These are phyloP conservation scores for Trifolium subterraneum DNA, from an alignment of 306 rosid species.

Conservation along the genomic window DNA sequence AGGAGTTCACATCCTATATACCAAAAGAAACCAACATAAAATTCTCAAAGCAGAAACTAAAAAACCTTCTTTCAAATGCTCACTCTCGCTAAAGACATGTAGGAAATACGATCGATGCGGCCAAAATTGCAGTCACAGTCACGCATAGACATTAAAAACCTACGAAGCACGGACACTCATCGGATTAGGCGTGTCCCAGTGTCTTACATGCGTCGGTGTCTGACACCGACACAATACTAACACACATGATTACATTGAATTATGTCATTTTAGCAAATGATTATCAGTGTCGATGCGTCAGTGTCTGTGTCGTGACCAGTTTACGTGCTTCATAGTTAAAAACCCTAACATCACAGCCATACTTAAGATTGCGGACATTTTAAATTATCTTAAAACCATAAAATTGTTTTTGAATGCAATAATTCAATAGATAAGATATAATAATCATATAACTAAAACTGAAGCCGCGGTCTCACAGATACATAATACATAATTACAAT, in stretches of 20 bases:
- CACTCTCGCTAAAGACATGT: background rate
- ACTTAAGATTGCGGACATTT: background rate
- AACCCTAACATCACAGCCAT: background rate
- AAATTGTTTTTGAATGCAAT: background rate
- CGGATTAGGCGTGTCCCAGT: too few species aligned
- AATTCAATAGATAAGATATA: background rate
- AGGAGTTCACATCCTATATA: constrained; percentile 80
- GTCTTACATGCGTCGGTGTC: too few species aligned
- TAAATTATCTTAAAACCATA: background rate
- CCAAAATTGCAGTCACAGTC: too few species aligned
- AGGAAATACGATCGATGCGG: background rate
- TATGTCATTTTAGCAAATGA: too few species aligned
- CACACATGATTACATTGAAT: too few species aligned
- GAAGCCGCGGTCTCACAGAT: background rate
- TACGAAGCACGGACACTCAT: too few species aligned
- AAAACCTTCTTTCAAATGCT: background rate
- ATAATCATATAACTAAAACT: background rate
- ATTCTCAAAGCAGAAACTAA: background rate
- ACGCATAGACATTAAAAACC: too few species aligned
- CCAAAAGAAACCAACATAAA: constrained; percentile 12
- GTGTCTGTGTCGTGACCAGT: too few species aligned
- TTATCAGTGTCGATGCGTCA: too few species aligned
- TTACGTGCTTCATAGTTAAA: background rate
- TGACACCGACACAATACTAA: too few species aligned
- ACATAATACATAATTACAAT: background rate